A percentile compares a stretch with the other conserved stretches of the same genome.
These are phyloP conservation scores for Chenopodium album DNA, from an alignment of 148 eudicot species.

Conservation along the genomic window DNA sequence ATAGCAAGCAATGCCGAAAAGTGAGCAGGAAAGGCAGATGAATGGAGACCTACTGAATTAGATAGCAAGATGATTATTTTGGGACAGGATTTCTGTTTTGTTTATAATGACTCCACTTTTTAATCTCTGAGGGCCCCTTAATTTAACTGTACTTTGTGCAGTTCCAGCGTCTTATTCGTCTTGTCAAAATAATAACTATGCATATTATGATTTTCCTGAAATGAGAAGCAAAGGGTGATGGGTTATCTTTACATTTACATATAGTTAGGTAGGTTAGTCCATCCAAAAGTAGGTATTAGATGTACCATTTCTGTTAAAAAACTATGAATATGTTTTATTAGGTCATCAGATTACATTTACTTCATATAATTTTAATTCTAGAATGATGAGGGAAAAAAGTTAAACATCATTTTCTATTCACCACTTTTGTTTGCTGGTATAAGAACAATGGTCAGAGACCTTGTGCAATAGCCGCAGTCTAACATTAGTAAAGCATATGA, in stretches of 20 bases:
- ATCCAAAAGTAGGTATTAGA: constrained; percentile 20
- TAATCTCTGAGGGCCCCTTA: constrained; percentile 11
- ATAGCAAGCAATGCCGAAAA: not conserved
- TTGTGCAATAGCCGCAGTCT: not conserved
- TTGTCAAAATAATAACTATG: constrained; percentile 3
- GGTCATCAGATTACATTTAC: not conserved
- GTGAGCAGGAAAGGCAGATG: not conserved
- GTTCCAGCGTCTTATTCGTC: constrained; percentile 10
- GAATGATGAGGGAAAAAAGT: not conserved
- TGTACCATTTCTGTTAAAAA: constrained; percentile 3
- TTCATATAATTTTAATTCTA: not conserved
- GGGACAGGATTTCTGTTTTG: not conserved
- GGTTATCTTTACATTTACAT: constrained; percentile 20
- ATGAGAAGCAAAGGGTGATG: not conserved
- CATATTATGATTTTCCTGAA: constrained; percentile 5
- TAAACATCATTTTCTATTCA: not conserved
- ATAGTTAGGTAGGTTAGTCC: constrained; percentile 22
- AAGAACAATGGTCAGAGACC: not conserved
- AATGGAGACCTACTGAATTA: not conserved
- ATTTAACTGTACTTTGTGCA: not conserved
- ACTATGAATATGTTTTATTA: not conserved
- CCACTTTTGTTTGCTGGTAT: not conserved
- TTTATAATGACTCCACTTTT: not conserved
- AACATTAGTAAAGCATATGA: too few relatives aligned
- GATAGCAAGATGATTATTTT: not conserved